Evolutionary conservation across 169 alveolate genomes (phyloP), one percentile per base, ranked within the genome.

Genomic region (Neospora caninum): DNA sequence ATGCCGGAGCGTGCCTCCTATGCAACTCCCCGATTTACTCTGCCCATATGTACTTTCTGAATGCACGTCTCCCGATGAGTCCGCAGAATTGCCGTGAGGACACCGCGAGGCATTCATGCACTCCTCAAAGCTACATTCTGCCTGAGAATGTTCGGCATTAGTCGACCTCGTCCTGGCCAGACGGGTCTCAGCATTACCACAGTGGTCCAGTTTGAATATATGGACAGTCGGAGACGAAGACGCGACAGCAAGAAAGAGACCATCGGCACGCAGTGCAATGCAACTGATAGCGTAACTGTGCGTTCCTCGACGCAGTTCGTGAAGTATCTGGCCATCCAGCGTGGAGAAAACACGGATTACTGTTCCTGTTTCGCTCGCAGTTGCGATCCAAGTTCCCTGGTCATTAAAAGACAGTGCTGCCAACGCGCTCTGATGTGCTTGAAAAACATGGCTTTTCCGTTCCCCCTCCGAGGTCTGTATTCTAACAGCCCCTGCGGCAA

Each of bases 341-440:
- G 95, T 78, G 31, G 95, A 39, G 88, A 95, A 95, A 0, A 95
- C 83, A 31, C 97, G 88, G 27, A 94, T 92, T 18, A 95, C 93
- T 25, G 97, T 95, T 9, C 97, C 97, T 80, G 92, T 95, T 41
- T 58, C 95, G 54, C 95, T 80, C 38, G 97, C 95, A 25, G 96
- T 94, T 27, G 96, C 95, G 22, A 93, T 49, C 93, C 89, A 42
- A 2, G 92, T 83, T 18, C 95, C 95, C n/a, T 49, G 80, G 16
- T 73, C 29, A 53, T 78, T 93, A 91, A 93, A 93, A 1, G 91
- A 92, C 36, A 93, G 41, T 16, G 91, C 94, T 29, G 92, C 93
- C 36, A 93, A 64, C 7, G 92, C 93, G 29, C 80, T 89, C 87
- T 80, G 70, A 53, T 93, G 95, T 22, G 95, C 95, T 67, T 88